phyloP scores from a whole-genome alignment of 352 stramenopile genomes.

The Phytophthora niederhauseri region DNA sequence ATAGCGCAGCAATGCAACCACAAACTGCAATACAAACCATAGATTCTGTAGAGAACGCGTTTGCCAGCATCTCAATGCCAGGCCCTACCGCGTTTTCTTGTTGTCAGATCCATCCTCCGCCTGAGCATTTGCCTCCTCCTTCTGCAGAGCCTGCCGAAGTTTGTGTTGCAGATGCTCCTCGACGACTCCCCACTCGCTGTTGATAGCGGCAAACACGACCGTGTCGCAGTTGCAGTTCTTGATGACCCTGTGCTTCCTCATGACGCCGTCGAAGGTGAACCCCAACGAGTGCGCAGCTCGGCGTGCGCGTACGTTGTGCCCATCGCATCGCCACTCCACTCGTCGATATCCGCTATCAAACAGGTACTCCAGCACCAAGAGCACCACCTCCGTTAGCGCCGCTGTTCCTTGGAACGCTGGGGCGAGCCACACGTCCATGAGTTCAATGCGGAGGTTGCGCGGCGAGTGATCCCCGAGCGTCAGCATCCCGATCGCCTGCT shows the following conservation, averaged over 20 bases:
- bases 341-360: constrained; percentile 83
- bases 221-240: constrained; percentile 89
- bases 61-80: not conserved
- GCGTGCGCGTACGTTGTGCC: constrained; percentile 85
- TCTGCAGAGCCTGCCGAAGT: constrained; percentile 29
- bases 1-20: constrained; percentile 2
- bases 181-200: constrained; percentile 85
- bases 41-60: constrained; percentile 30
- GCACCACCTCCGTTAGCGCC: constrained; percentile 60
- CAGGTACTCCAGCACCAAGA: constrained; percentile 75
- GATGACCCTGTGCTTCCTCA: constrained; percentile 87
- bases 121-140: constrained; percentile 17
- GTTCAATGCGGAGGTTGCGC: constrained; percentile 75
- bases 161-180: constrained; percentile 70
- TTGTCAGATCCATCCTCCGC: constrained; percentile 12
- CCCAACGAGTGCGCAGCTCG: constrained; percentile 80
- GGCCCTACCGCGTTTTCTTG: constrained; percentile 49
- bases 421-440: constrained; percentile 82
- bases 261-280: constrained; percentile 89
- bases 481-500: constrained; percentile 77
- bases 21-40: constrained; percentile 29
- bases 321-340: constrained; percentile 89
- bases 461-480: constrained; percentile 78
- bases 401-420: constrained; percentile 73
- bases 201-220: constrained; percentile 84